Percentiles rank a stretch among this genome's conserved stretches.
phyloP scores from a whole-genome alignment of 2,329 filamentous ascomycete genomes.

The Aspergillus tamarii region DNA sequence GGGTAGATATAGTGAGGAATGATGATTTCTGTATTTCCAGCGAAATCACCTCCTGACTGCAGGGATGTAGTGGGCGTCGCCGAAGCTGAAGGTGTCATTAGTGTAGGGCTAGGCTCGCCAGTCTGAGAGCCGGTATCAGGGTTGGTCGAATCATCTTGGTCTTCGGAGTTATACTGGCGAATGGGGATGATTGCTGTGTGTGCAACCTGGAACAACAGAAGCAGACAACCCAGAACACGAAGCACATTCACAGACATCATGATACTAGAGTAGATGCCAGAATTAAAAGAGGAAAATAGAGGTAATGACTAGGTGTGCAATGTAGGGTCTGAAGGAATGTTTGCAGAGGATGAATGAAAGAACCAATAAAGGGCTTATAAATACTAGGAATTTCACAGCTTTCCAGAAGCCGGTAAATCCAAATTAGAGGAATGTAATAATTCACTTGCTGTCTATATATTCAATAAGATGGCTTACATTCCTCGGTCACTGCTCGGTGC shows the following conservation, averaged over 20 bases:
- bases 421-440: background rate
- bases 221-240: background rate
- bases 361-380: background rate
- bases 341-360: background rate
- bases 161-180: background rate
- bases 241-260: background rate
- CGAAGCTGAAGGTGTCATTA: background rate
- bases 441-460: background rate
- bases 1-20: constrained; percentile 28
- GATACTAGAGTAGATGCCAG: background rate
- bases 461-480: background rate
- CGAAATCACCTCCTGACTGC: background rate
- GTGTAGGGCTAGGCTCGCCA: background rate
- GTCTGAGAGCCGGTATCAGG: background rate
- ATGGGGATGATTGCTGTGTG: background rate
- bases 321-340: background rate
- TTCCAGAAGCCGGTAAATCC: background rate
- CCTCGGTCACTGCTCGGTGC: background rate
- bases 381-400: background rate
- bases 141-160: too few species aligned
- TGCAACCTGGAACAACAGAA: background rate
- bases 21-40: background rate
- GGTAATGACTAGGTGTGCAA: background rate
- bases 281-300: background rate
- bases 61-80: background rate